phyloP scores from a whole-genome alignment of 148 eudicot species.

The Fallopia convolvulus region DNA sequence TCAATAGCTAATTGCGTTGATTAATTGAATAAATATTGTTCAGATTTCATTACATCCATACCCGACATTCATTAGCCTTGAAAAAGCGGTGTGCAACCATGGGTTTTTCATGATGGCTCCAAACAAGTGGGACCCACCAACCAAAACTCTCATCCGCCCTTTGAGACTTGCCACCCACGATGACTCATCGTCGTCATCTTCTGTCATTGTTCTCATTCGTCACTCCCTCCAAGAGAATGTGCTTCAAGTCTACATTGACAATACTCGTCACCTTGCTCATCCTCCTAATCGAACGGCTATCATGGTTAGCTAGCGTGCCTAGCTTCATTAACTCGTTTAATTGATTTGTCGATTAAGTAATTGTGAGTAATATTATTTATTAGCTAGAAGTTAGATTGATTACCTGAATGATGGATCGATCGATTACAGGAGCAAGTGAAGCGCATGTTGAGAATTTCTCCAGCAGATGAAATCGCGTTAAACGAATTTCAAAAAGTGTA shows the following conservation, averaged over 20 bases:
- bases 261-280: not conserved
- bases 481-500: no score
- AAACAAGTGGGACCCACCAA: not conserved
- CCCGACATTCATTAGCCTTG: slow-evolving; percentile 12
- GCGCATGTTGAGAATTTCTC: slow-evolving; percentile 43
- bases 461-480: no score
- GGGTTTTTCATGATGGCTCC: slow-evolving; percentile 14
- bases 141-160: slow-evolving; percentile 14
- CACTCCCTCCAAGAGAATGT: not conserved
- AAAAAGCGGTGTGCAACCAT: slow-evolving; percentile 25
- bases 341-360: no score
- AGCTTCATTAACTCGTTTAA: no score
- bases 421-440: slow-evolving; percentile 26
- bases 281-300: not conserved
- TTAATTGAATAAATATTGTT: no score
- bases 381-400: no score
- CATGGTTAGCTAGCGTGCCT: not conserved
- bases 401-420: no score
- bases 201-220: slow-evolving; percentile 10
- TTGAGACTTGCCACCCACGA: not conserved
- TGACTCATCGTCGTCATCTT: slow-evolving; percentile 3
- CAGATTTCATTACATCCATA: slow-evolving; percentile 6
- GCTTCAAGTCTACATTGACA: not conserved
- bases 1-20: no score
- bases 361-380: no score